These are phyloP conservation scores for Alternaria longipes DNA, from an alignment of 2,329 filamentous ascomycete species.

Conservation along the genomic window DNA sequence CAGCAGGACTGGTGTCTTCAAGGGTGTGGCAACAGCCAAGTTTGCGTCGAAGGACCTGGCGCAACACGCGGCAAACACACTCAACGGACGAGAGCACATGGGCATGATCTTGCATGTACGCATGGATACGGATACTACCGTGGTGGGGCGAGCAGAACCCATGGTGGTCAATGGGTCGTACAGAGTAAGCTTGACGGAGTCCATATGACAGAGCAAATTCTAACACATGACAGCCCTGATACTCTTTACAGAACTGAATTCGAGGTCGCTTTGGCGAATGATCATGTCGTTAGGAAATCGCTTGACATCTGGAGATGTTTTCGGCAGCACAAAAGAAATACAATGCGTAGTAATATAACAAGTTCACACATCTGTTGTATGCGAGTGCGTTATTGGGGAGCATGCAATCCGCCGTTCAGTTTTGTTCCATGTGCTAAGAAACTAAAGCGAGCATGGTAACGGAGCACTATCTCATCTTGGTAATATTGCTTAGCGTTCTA, in stretches of 20 bases:
- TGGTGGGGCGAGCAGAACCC: conserved; percentile 43
- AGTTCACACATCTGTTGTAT: background rate
- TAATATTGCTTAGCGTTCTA: too few species aligned
- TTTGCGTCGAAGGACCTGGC: conserved; percentile 45
- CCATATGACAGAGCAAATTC: background rate
- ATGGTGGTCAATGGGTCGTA: conserved; percentile 43
- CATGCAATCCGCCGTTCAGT: background rate
- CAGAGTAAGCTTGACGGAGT: conserved; percentile 23
- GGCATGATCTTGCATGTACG: conserved; percentile 46
- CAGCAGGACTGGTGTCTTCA: conserved; percentile 36
- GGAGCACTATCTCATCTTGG: background rate
- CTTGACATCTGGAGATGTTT: background rate
- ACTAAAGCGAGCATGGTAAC: background rate
- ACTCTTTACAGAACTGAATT: background rate
- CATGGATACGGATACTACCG: conserved; percentile 46
- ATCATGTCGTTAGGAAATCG: background rate
- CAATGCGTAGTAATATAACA: background rate
- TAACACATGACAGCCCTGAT: conserved; percentile 29
- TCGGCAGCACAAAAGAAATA: background rate
- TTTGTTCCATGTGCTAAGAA: background rate
- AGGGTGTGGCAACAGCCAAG: conserved; percentile 45
- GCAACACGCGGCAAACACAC: conserved; percentile 35
- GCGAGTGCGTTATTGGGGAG: background rate
- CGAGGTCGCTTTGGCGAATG: background rate
- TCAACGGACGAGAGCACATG: conserved; percentile 42